A percentile compares a stretch with the other conserved stretches of the same genome.
Evolutionary conservation across 1,139 yeast species (phyloP).

Genomic region (Ogataea hybrid): DNA sequence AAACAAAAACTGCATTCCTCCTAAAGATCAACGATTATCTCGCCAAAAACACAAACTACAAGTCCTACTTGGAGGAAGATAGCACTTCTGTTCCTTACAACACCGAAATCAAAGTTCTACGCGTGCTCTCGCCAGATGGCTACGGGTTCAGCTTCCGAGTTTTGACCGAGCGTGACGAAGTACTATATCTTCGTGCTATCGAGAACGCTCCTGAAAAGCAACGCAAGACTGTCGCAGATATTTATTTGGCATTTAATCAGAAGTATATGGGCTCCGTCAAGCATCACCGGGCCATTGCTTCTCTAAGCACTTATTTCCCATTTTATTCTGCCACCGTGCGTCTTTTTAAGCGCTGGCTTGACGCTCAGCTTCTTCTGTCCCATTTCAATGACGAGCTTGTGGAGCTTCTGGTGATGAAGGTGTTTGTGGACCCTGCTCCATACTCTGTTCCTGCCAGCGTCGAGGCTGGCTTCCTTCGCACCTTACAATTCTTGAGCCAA

Average conservation of each 20-base stretch:
- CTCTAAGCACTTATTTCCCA: constrained; percentile 70
- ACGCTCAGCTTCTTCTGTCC: constrained; percentile 59
- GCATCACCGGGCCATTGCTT: constrained; percentile 76
- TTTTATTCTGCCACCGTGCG: constrained; percentile 80
- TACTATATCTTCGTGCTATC: constrained; percentile 67
- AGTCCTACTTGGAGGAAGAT: constrained; percentile 59
- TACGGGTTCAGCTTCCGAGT: constrained; percentile 76
- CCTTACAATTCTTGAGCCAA: constrained; percentile 62
- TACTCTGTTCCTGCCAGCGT: constrained; percentile 76
- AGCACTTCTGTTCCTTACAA: constrained; percentile 62
- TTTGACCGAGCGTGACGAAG: constrained; percentile 78
- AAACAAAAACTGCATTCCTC: constrained; percentile 86
- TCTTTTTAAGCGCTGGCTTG: constrained; percentile 85
- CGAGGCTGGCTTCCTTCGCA: constrained; percentile 76
- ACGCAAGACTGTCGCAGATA: constrained; percentile 57
- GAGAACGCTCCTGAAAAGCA: constrained; percentile 57
- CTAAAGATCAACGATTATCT: constrained; percentile 66
- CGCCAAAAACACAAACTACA: constrained; percentile 50
- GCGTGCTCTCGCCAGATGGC: constrained; percentile 81
- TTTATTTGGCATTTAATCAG: constrained; percentile 64
- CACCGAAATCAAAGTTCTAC: constrained; percentile 54
- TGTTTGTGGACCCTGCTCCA: constrained; percentile 86
- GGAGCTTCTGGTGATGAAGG: constrained; percentile 78
- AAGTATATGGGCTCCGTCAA: constrained; percentile 68
- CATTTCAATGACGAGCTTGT: constrained; percentile 77